Evolutionary conservation across 129 eudicot species (phyloP).

Genomic region (Flaveria trinervia): DNA sequence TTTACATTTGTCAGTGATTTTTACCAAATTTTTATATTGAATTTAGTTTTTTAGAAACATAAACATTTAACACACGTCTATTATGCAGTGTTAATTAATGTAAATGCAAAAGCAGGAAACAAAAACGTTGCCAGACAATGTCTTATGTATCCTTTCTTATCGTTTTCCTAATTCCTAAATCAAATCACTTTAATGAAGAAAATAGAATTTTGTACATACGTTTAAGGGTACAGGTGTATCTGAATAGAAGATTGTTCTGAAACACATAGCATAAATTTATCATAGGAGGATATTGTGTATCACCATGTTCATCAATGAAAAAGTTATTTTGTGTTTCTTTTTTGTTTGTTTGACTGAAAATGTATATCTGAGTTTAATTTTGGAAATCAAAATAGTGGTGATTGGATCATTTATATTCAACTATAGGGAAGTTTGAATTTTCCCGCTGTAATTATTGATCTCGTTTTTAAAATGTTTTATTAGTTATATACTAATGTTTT

Average conservation of each 20-base stretch:
- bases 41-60: neutral
- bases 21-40: slow-evolving; percentile 2
- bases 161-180: neutral
- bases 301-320: slow-evolving; percentile 1
- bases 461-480: neutral
- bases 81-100: neutral
- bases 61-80: neutral
- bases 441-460: neutral
- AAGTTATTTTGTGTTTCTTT: neutral
- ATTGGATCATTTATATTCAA: neutral
- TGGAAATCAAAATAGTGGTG: neutral
- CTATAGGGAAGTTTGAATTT: neutral
- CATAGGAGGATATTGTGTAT: neutral
- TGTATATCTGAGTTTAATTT: neutral
- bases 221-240: neutral
- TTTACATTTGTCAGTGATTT: neutral
- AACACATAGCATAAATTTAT: neutral
- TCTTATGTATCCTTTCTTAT: neutral
- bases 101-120: neutral
- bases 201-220: neutral
- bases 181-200: neutral
- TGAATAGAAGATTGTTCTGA: neutral
- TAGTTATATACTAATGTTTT: neutral
- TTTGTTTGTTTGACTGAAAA: neutral
- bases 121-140: neutral